phyloP scores from a whole-genome alignment of 257 asterid species.

The Nicotiana attenuata region DNA sequence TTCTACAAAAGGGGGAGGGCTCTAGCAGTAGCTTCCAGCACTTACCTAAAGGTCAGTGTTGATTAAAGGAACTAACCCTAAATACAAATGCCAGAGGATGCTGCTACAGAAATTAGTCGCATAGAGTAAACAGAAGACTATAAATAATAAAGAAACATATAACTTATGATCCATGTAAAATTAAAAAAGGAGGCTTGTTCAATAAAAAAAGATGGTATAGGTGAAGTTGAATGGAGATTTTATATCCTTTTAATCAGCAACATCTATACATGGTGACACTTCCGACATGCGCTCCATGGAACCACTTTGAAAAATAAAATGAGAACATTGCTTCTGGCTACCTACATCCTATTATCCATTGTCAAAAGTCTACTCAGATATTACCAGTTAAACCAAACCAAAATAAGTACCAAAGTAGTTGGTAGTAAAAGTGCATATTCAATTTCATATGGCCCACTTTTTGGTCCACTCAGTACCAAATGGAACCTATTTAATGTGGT shows the following conservation, averaged over 20 bases:
- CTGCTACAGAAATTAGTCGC: neutral
- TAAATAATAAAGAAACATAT: neutral
- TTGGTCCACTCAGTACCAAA: neutral
- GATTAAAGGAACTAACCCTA: neutral
- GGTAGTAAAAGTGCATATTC: neutral
- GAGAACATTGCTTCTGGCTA: neutral
- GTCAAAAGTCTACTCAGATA: neutral
- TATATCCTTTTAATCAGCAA: neutral
- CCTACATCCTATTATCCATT: neutral
- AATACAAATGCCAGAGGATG: neutral
- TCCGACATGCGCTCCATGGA: neutral
- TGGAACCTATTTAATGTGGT: neutral
- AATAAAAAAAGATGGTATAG: neutral
- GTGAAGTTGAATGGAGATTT: neutral
- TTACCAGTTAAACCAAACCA: neutral
- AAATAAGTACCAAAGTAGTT: neutral
- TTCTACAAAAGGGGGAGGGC: neutral
- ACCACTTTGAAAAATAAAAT: neutral
- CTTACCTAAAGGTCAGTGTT: neutral
- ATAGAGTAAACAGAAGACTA: neutral
- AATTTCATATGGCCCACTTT: neutral
- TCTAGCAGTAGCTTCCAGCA: neutral
- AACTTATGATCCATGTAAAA: neutral
- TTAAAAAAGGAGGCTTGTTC: neutral
- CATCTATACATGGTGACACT: neutral